These are phyloP conservation scores for Ettlia oleoabundans DNA, from an alignment of 139 green algal genomes.

Conservation along the genomic window DNA sequence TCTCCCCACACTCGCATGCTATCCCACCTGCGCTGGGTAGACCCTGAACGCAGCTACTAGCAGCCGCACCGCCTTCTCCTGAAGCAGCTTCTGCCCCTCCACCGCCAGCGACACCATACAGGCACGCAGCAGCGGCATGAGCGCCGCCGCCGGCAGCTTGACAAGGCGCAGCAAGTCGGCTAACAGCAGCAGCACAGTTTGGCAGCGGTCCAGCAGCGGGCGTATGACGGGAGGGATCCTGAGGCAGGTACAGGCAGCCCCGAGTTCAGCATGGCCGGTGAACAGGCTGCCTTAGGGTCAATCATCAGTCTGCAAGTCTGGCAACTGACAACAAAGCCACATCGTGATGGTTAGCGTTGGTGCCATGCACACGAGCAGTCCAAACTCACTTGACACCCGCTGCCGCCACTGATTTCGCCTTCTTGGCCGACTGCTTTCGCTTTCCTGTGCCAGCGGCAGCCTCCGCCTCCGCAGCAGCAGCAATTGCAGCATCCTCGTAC, in stretches of 20 bases:
- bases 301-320: too few species aligned
- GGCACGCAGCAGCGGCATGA: constrained; percentile 69
- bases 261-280: background rate
- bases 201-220: constrained; percentile 36
- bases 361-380: background rate
- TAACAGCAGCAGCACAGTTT: constrained; percentile 42
- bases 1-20: background rate
- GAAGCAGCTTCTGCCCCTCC: constrained; percentile 59
- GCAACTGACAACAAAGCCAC: too few species aligned
- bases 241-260: background rate
- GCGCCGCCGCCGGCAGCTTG: constrained; percentile 41
- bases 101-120: constrained; percentile 58
- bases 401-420: background rate
- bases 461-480: background rate
- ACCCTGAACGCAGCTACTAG: constrained; percentile 55
- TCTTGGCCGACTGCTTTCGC: constrained; percentile 19
- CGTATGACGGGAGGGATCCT: constrained; percentile 29
- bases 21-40: constrained; percentile 29
- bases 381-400: background rate
- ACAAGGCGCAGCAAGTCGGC: constrained; percentile 45
- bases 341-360: too few species aligned
- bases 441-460: background rate
- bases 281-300: too few species aligned
- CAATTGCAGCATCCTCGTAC: too few species aligned
- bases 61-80: constrained; percentile 60